phyloP scores from a whole-genome alignment of 164 flowering plant genomes.

The Tetracentron sinense region DNA sequence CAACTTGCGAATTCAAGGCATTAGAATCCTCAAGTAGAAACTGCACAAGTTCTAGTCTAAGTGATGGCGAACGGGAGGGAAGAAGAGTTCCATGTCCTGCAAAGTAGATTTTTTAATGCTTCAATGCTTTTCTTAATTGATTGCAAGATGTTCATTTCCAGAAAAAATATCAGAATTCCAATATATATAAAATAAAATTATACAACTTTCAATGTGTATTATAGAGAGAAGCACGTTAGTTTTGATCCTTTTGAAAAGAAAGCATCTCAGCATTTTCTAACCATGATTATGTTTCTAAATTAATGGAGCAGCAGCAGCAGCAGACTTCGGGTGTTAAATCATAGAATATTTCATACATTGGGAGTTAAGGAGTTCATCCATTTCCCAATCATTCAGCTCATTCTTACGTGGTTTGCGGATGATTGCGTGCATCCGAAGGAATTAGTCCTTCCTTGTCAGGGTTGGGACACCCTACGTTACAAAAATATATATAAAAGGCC shows the following conservation, averaged over 20 bases:
- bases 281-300: no score
- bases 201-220: neutral
- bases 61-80: conserved; percentile 62
- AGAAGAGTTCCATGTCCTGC: conserved; percentile 86
- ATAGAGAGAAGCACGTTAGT: neutral
- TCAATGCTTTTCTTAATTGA: conserved; percentile 3
- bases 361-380: no score
- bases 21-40: conserved; percentile 68
- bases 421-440: no score
- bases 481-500: no score
- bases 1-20: conserved; percentile 28
- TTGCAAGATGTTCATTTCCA: neutral
- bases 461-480: no score
- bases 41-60: conserved; percentile 63
- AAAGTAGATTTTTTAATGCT: conserved; percentile 14
- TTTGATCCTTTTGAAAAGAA: neutral
- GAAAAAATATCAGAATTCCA: neutral
- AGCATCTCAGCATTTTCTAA: neutral
- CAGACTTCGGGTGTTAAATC: no score
- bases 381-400: no score
- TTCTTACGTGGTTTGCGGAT: no score
- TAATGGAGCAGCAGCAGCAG: no score
- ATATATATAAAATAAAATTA: neutral
- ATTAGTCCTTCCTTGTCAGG: no score
- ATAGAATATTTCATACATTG: no score